A percentile compares a stretch with the other conserved stretches of the same genome.
Conservation (phyloP, 208 protist species). For the Wallacemonas rigidus region DNA sequence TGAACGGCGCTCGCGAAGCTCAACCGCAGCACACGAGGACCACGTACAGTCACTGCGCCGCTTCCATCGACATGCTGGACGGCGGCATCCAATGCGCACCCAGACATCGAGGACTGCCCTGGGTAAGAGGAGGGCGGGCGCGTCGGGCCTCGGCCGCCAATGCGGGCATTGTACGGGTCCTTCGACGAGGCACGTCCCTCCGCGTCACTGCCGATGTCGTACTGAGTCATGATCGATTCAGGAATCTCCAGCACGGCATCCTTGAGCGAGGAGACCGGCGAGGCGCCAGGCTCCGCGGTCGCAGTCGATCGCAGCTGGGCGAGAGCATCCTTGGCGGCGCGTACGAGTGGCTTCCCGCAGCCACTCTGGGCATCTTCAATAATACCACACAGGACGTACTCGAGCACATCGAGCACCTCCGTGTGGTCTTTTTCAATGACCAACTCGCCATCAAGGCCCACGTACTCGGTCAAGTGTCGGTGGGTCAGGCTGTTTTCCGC, state of each 20-base stretch:
- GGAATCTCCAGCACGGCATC: conserved; percentile 44
- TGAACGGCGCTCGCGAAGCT: conserved; percentile 52
- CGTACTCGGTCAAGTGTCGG: conserved; percentile 99
- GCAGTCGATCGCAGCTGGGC: conserved; percentile 1
- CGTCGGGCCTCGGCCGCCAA: conserved; percentile 29
- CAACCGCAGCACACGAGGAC: conserved; percentile 48
- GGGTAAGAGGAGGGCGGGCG: conserved; percentile 1
- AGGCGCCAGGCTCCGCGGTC: background rate
- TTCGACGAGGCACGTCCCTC: background rate
- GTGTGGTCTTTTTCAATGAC: conserved; percentile 96
- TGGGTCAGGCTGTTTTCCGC: conserved; percentile 98
- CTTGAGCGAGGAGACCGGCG: background rate
- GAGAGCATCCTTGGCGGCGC: conserved; percentile 18
- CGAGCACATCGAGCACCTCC: conserved; percentile 96
- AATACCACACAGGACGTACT: conserved; percentile 93
- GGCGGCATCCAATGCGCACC: no score
- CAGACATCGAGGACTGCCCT: background rate
- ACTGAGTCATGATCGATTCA: conserved; percentile 22
- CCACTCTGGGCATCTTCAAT: conserved; percentile 80
- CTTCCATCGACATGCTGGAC: background rate
- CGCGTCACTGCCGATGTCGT: conserved; percentile 22
- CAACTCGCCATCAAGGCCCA: conserved; percentile 99
- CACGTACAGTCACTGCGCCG: conserved; percentile 2
- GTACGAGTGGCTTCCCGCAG: conserved; percentile 16
- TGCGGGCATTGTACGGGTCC: conserved; percentile 55